Evolutionary conservation across 108 stramenopile genomes (phyloP).

Genomic region (Fragilaria radians): DNA sequence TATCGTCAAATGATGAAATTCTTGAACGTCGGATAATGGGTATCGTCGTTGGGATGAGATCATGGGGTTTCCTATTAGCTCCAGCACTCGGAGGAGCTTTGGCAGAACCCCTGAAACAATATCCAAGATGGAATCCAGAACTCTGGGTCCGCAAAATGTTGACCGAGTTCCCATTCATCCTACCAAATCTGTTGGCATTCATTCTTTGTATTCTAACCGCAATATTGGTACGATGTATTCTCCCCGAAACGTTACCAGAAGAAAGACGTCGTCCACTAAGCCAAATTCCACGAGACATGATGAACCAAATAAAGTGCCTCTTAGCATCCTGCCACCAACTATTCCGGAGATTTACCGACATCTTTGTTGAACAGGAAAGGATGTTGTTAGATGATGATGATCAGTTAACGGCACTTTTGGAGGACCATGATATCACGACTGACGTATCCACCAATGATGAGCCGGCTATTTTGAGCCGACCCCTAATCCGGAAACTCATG

Average conservation of each 20-base stretch:
- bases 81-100: slow-evolving; percentile 31
- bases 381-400: neutral
- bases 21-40: slow-evolving; percentile 25
- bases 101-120: slow-evolving; percentile 22
- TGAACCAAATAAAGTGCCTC: neutral
- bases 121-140: neutral
- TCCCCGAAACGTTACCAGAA: slow-evolving; percentile 48
- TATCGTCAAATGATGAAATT: slow-evolving; percentile 8
- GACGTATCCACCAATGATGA: neutral
- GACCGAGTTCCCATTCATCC: slow-evolving; percentile 18
- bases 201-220: slow-evolving; percentile 28
- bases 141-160: slow-evolving; percentile 7
- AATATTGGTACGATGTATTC: slow-evolving; percentile 17
- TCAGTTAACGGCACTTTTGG: neutral
- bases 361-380: neutral
- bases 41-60: slow-evolving; percentile 25
- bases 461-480: slow-evolving; percentile 19
- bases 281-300: neutral
- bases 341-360: neutral
- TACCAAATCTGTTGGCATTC: slow-evolving; percentile 45
- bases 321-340: neutral
- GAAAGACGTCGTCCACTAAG: neutral
- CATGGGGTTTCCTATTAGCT: slow-evolving; percentile 26
- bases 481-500: slow-evolving; percentile 31
- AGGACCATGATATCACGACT: neutral